Base-by-base conservation (phyloP, 192 early-diverging fungal genomes). In the Phycomyces nitens region DNA sequence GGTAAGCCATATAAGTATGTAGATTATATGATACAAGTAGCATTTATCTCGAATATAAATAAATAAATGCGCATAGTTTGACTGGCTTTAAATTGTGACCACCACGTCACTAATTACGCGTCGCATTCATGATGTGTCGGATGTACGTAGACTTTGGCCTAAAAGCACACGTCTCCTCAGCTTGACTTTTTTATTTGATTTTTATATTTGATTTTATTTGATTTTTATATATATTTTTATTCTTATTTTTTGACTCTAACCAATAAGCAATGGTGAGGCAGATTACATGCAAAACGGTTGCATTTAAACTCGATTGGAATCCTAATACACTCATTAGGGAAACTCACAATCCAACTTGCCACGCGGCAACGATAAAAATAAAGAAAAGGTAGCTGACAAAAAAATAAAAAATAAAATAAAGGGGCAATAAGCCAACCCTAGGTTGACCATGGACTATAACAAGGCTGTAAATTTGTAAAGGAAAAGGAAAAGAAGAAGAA, bases 401-500 rank as follows among this genome's bases (percentile, higher is more conserved):
- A 54, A 18, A 64, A 39, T 3, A 43, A 18, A 11, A 40, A 27
- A 58, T 18, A 51, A 53, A 57, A 12, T 1, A 75, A 57, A 55
- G 47, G 51, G 23, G 20, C 24, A 42, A 0, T 21, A 10, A 8
- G 23, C 1, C 18, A 40, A 34, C 15, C 16, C 12, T 56, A 41
- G 56, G 20, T 26, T 20, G 20, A 22, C n/a, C 23, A 39, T 26
- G 23, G 11, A 43, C 41, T 43, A 8, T 57, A 10, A 42, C 21
- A n/a, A n/a, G n/a, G n/a, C n/a, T n/a, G n/a, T n/a, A n/a, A n/a
- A n/a, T n/a, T n/a, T n/a, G n/a, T n/a, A n/a, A n/a, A 86, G 79
- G 77, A 87, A 26, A 83, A 93, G 56, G 84, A 92, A 68, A 82
- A 90, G 77, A 69, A 69, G 27, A 94, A 97, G 90, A 92, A 97